phyloP scores from a whole-genome alignment of 2,329 filamentous ascomycete species.

The Mycosphaerella sp. region DNA sequence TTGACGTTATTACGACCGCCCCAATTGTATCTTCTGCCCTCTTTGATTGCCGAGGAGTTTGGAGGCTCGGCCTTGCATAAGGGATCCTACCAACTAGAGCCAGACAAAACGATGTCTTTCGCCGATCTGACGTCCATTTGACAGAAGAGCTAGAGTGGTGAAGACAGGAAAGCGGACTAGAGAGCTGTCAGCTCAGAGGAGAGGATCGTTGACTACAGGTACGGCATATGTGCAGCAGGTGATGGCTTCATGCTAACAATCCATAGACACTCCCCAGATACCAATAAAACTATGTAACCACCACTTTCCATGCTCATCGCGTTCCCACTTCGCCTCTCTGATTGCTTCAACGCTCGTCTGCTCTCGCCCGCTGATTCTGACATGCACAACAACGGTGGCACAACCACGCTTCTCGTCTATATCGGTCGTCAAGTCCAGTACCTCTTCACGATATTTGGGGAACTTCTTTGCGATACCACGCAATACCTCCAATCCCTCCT shows the following conservation, averaged over 20 bases:
- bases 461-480: not conserved
- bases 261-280: not conserved
- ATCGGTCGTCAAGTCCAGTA: not conserved
- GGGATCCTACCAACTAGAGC: no score
- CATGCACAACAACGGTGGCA: not conserved
- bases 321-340: not conserved
- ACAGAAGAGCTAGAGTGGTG: no score
- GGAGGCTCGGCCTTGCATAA: no score
- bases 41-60: no score
- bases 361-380: not conserved
- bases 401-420: not conserved
- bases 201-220: no score
- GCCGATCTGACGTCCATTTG: no score
- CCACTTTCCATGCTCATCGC: not conserved
- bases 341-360: not conserved
- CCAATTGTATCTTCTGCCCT: no score
- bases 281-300: constrained; percentile 48
- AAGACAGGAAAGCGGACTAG: no score
- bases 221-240: no score
- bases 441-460: not conserved
- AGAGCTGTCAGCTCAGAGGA: no score
- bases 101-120: no score
- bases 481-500: not conserved
- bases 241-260: not conserved
- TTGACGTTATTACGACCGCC: no score